A percentile compares a stretch with the other conserved stretches of the same genome.
phyloP scores from a whole-genome alignment of 176 grass and related monocot genomes.

The Aegilops bicornis region DNA sequence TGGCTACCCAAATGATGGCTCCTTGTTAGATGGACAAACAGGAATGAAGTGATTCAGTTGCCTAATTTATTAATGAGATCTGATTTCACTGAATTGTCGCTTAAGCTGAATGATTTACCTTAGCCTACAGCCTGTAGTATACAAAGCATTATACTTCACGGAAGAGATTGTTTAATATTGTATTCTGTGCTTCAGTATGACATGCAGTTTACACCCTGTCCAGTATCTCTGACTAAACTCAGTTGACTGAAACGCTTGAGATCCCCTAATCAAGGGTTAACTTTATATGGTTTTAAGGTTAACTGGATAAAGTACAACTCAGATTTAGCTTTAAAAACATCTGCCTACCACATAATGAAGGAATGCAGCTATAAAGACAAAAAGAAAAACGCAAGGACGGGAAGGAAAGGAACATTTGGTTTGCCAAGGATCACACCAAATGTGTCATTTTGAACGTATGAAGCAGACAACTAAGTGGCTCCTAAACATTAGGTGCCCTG shows the following conservation, averaged over 20 bases:
- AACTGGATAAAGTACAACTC: neutral
- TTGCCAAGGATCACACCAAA: slow-evolving; percentile 23
- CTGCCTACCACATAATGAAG: neutral
- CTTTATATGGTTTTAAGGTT: neutral
- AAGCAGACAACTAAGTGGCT: slow-evolving; percentile 33
- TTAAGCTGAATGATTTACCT: neutral
- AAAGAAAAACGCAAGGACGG: neutral
- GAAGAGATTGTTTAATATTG: no score
- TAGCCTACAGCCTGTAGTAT: neutral
- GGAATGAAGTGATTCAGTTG: neutral
- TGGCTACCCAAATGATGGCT: neutral
- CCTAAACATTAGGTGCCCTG: slow-evolving; percentile 49
- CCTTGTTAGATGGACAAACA: slow-evolving; percentile 1
- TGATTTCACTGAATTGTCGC: slow-evolving; percentile 17
- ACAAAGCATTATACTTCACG: neutral
- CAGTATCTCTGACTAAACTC: neutral
- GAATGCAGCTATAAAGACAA: slow-evolving; percentile 19
- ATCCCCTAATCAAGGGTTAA: neutral
- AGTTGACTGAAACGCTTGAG: neutral
- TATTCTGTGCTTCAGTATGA: neutral
- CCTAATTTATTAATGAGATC: neutral
- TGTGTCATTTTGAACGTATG: slow-evolving; percentile 34
- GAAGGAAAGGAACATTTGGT: neutral
- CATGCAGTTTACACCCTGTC: neutral
- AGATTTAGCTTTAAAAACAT: neutral